Percentiles rank a stretch among this genome's conserved stretches.
Evolutionary conservation across 192 early-diverging fungal genomes (phyloP).

Genomic region (Neocallimastix lanati): DNA sequence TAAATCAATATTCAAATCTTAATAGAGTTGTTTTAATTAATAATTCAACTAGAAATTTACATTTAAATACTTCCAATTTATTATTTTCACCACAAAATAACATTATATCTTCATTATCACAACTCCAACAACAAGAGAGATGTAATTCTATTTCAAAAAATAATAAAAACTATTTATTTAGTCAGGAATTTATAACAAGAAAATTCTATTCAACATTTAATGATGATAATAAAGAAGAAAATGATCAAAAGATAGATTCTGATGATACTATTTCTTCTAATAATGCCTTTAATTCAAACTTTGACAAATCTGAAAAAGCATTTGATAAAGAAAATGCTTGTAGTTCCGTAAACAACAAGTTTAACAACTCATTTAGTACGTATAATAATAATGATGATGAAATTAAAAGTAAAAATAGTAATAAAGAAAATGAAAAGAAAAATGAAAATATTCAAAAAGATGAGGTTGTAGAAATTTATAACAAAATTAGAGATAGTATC

Average conservation of each 20-base stretch:
- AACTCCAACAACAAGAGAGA: background rate
- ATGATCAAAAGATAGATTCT: background rate
- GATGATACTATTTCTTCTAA: background rate
- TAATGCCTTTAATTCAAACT: background rate
- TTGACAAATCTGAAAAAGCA: background rate
- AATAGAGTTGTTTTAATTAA: background rate
- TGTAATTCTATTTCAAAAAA: background rate
- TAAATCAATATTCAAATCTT: background rate
- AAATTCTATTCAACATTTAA: background rate
- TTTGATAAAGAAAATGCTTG: background rate
- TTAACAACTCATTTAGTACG: too few relatives aligned
- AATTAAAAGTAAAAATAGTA: background rate
- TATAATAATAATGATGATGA: background rate
- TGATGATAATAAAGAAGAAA: background rate
- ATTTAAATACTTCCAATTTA: background rate
- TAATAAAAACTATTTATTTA: background rate
- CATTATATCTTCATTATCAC: background rate
- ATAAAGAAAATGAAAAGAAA: background rate
- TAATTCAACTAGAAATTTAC: background rate
- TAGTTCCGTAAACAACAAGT: background rate
- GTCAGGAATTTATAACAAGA: background rate
- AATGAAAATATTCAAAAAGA: background rate
- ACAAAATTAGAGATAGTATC: background rate
- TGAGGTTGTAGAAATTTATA: background rate
- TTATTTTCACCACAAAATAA: background rate